Evolutionary conservation across 2,329 filamentous ascomycete species (phyloP).

Genomic region (Aplosporella prunicola): DNA sequence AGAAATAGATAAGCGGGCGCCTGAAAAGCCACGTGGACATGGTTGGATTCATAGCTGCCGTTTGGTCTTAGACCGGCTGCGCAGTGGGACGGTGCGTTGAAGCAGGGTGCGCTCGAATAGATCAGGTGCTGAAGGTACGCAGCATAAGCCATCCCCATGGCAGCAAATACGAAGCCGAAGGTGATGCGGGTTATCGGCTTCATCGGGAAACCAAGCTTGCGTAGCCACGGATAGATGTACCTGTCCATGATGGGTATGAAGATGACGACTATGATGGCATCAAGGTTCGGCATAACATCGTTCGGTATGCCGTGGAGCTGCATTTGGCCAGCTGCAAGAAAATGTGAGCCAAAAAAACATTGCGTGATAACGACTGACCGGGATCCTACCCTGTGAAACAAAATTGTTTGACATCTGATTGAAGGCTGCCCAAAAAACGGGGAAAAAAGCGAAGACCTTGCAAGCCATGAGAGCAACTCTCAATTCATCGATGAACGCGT

Average conservation of each 20-base stretch:
- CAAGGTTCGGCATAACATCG: slow-evolving; percentile 40
- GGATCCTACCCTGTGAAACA: slow-evolving; percentile 32
- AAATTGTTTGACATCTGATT: slow-evolving; percentile 41
- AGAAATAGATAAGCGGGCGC: slow-evolving; percentile 38
- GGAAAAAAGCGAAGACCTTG: slow-evolving; percentile 53
- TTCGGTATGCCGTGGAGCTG: slow-evolving; percentile 38
- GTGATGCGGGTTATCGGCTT: slow-evolving; percentile 45
- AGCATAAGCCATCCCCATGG: slow-evolving; percentile 46
- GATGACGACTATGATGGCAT: slow-evolving; percentile 37
- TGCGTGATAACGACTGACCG: background rate
- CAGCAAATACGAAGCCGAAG: slow-evolving; percentile 44
- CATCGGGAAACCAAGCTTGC: slow-evolving; percentile 31
- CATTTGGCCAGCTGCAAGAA: slow-evolving; percentile 33
- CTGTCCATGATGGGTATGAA: slow-evolving; percentile 39
- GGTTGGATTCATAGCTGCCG: slow-evolving; percentile 28
- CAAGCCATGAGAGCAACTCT: slow-evolving; percentile 58
- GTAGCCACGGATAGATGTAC: slow-evolving; percentile 37
- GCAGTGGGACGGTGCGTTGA: slow-evolving; percentile 33
- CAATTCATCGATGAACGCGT: slow-evolving; percentile 62
- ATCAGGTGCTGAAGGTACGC: slow-evolving; percentile 49
- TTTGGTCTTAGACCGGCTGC: slow-evolving; percentile 22
- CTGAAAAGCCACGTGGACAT: slow-evolving; percentile 37
- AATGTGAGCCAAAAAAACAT: background rate
- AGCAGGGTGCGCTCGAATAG: slow-evolving; percentile 46
- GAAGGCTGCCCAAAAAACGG: slow-evolving; percentile 38